Evolutionary conservation across 2,329 filamentous ascomycete genomes (phyloP), one percentile per base, ranked within the genome.

Genomic region (Basipetospora chlamydospora): DNA sequence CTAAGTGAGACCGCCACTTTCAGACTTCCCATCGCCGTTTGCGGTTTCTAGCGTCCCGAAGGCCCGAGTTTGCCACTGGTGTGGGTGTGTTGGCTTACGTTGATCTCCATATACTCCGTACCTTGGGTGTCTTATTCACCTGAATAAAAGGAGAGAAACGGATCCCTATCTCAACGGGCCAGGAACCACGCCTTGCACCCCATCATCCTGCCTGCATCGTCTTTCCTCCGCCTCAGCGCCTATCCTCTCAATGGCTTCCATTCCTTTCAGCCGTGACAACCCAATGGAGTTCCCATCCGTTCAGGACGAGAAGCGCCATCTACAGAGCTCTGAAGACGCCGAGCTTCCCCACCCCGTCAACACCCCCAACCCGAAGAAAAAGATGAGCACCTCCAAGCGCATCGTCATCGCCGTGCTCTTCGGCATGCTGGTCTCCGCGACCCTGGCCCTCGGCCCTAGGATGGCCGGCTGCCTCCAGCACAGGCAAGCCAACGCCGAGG

Each of bases 221-320:
- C 6, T 23, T 23, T 6, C 11, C 11, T 23, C 22, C 22, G 6
- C 6, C 22, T 23, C 22, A 23, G 6, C 22, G 6, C 22, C 22
- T 23, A 23, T 11, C 18, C 29, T 25, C 17, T 31, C 9, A 15
- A 41, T 41, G 39, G 33, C 31, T 16, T 13, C 33, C 35, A 18
- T 34, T 13, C 13, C 21, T 6, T 21, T 28, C 20, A 33, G 28
- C n/a, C 38, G 29, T 32, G 41, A 47, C 22, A 32, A 26, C 26
- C 37, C 31, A 21, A 38, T 48, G 18, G 47, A 51, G 40, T 43
- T 44, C 39, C 46, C 46, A 43, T 40, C 48, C 25, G 33, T 48
- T 11, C 6, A 23, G 37, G 46, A 49, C 38, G 47, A 49, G 31
- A 49, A 46, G 44, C 30, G 28, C 11, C 22, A 11, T 23, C 6